Evolutionary conservation across 2,329 filamentous ascomycete species (phyloP), one percentile per base, ranked within the genome.

Genomic region (Trichoderma asperellum): DNA sequence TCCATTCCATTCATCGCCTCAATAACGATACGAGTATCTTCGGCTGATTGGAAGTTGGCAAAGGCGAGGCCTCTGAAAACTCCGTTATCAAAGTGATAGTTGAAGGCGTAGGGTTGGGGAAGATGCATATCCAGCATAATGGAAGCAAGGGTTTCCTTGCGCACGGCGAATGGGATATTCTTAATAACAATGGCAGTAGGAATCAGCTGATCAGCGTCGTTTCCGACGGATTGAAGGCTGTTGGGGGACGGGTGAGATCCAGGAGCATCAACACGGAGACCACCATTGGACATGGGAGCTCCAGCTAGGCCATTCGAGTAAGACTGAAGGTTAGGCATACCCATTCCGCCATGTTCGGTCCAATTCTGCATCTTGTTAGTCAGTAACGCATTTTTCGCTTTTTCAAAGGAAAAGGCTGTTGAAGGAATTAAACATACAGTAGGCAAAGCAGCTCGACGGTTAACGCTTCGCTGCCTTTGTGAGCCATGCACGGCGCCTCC

Each of bases 131-230:
- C 93, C 10, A 94, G 92, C 96, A 99, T 99, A 74, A 97, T 87
- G 72, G 91, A 89, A 40, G 97, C 93, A 49, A 99, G 86, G 76
- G 95, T 93, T 81, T 99, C 96, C 82, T 98, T 98, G 80, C 97
- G 94, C 69, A 98, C 94, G 34, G 96, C 96, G 79, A 99, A 99
- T 0, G 96, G 96, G 47, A 99, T 99, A 79, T 99, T 99, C 84
- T 99, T 99, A 82, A 99, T 98, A 70, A 99, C 96, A 75, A 99
- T 98, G 67, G 96, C 96, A 4, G 96, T 99, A 2, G 95, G 95
- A 70, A 99, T 99, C 71, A 99, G 88, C 82, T 98, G 95, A 74
- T 97, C 95, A 68, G 89, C 86, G 59, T 89, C 87, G 76, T 75
- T 83, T 70, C 76, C 81, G 74, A 72, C 81, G 69, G 76, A 82